These are phyloP conservation scores for Xylaria sp. DNA, from an alignment of 2,329 filamentous ascomycete species.

Conservation along the genomic window DNA sequence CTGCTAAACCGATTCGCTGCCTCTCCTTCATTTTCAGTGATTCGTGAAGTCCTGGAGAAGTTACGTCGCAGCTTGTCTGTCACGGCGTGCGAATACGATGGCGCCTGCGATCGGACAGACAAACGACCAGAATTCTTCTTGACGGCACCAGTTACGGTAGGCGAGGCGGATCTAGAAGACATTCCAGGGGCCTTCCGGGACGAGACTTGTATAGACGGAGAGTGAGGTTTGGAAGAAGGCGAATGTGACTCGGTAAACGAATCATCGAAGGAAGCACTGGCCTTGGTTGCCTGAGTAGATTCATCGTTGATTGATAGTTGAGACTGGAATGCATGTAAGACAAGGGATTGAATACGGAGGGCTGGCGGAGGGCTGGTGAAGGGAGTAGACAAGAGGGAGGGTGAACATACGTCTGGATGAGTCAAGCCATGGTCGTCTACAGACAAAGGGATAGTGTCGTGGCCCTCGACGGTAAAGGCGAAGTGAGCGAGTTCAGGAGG, in stretches of 20 bases:
- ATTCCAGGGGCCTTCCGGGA: conserved; percentile 51
- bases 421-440: conserved; percentile 40
- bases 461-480: conserved; percentile 74
- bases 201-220: conserved; percentile 43
- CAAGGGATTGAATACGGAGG: conserved; percentile 20
- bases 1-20: conserved; percentile 37
- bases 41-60: conserved; percentile 48
- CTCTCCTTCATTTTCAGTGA: conserved; percentile 46
- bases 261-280: conserved; percentile 49
- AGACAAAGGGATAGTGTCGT: conserved; percentile 59
- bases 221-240: conserved; percentile 42
- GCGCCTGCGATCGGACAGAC: conserved; percentile 45
- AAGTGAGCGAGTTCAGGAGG: conserved; percentile 82
- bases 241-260: conserved; percentile 47
- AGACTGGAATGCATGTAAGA: conserved; percentile 44
- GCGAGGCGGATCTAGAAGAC: conserved; percentile 51
- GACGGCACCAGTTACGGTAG: conserved; percentile 45
- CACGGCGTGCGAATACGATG: conserved; percentile 47
- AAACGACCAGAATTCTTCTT: conserved; percentile 49
- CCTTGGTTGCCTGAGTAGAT: conserved; percentile 46
- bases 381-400: conserved; percentile 15
- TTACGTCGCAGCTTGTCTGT: conserved; percentile 56
- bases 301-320: conserved; percentile 43
- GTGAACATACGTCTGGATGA: conserved; percentile 42
- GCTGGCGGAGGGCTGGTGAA: conserved; percentile 1